phyloP scores from a whole-genome alignment of 768 basidiomycete genomes.

The Mycena rebaudengoi region DNA sequence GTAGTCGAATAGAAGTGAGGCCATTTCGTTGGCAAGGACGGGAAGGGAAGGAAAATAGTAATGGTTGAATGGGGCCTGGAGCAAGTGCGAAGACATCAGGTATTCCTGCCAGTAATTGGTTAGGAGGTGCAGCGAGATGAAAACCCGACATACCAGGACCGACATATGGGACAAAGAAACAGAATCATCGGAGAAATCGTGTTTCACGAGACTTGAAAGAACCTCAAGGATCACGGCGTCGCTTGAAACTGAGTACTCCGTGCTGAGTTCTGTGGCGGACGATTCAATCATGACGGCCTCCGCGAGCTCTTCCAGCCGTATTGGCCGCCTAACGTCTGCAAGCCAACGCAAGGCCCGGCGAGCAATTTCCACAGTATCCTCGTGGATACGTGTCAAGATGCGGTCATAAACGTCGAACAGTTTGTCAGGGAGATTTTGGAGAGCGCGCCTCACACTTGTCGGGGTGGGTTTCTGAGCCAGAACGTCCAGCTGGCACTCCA shows the following conservation, averaged over 20 bases:
- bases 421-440: not conserved
- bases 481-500: not conserved
- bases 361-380: not conserved
- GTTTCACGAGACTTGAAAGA: not conserved
- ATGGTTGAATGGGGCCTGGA: not conserved
- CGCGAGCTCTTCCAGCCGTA: not conserved
- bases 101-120: conserved; percentile 2
- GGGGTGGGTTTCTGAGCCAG: not conserved
- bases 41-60: not conserved
- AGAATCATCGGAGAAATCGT: not conserved
- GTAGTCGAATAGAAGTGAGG: not conserved
- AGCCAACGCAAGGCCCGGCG: conserved; percentile 6
- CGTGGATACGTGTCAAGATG: not conserved
- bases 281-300: not conserved
- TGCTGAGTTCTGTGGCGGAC: not conserved
- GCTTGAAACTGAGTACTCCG: not conserved
- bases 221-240: not conserved
- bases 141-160: not conserved
- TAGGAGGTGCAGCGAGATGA: too few relatives aligned
- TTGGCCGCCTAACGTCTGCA: not conserved
- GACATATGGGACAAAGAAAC: not conserved
- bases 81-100: not conserved
- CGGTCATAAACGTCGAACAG: not conserved
- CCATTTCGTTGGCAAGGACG: not conserved
- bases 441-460: not conserved